Conservation (phyloP, 768 basidiomycete species). For the Nidula microcarpa region DNA sequence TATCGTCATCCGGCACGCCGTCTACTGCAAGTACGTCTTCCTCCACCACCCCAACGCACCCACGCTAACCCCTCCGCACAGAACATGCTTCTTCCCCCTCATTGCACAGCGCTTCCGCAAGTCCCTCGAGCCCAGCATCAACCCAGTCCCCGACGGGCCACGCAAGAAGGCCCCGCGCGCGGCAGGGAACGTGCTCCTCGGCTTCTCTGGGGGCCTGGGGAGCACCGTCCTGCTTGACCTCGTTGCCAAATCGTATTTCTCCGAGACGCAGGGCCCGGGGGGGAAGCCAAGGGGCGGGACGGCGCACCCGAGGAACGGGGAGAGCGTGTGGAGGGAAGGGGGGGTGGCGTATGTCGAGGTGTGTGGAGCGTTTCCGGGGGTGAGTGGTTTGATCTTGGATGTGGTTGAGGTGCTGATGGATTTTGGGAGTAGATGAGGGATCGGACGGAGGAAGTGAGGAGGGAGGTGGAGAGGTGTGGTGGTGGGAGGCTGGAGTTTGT, state of each 20-base stretch:
- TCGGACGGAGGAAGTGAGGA: slow-evolving; percentile 48
- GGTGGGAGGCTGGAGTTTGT: slow-evolving; percentile 46
- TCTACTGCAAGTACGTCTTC: slow-evolving; percentile 74
- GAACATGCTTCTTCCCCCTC: slow-evolving; percentile 60
- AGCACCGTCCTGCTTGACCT: slow-evolving; percentile 73
- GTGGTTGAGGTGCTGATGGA: slow-evolving; percentile 7
- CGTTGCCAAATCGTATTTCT: neutral
- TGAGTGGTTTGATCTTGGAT: slow-evolving; percentile 27
- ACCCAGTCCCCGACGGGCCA: slow-evolving; percentile 49
- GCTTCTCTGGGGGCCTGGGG: slow-evolving; percentile 76
- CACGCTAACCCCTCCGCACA: slow-evolving; percentile 4
- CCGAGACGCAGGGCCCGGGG: neutral
- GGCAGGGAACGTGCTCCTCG: slow-evolving; percentile 64
- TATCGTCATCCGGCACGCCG: slow-evolving; percentile 73
- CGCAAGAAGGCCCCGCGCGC: slow-evolving; percentile 62
- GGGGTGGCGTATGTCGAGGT: slow-evolving; percentile 70
- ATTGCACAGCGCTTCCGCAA: slow-evolving; percentile 62
- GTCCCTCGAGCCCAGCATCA: slow-evolving; percentile 61
- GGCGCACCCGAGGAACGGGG: slow-evolving; percentile 64
- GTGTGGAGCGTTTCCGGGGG: slow-evolving; percentile 56
- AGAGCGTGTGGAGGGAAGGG: slow-evolving; percentile 59
- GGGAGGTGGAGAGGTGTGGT: slow-evolving; percentile 24
- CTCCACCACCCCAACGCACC: slow-evolving; percentile 1
- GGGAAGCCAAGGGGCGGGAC: slow-evolving; percentile 48
- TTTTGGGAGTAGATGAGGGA: slow-evolving; percentile 43